Conservation (phyloP, 2,329 filamentous ascomycete species). For the Colletotrichum incanum region DNA sequence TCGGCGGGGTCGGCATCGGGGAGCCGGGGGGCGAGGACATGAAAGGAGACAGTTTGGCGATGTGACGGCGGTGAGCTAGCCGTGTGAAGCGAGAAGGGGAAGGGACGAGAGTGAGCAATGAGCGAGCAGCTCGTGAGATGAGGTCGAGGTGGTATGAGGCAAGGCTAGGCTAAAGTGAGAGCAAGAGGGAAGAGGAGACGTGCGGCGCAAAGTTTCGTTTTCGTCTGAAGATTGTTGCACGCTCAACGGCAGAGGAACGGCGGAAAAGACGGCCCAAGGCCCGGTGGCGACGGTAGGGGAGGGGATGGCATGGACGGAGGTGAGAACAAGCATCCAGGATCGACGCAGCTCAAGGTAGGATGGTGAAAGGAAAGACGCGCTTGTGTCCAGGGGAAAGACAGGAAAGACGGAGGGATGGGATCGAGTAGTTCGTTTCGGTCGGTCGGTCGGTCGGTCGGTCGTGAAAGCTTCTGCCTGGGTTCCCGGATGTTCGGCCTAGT, state of each 20-base stretch:
- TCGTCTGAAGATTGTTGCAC: constrained; percentile 33
- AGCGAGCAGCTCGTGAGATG: constrained; percentile 21
- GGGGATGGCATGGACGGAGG: constrained; percentile 32
- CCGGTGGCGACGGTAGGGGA: constrained; percentile 30
- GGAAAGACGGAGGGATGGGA: constrained; percentile 23
- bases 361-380: neutral
- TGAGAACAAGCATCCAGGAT: constrained; percentile 42
- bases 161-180: neutral
- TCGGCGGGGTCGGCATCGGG: constrained; percentile 41
- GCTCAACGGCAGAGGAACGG: constrained; percentile 18
- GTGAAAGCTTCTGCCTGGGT: neutral
- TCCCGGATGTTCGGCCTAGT: constrained; percentile 5
- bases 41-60: constrained; percentile 28
- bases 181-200: constrained; percentile 26
- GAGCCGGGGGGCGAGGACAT: constrained; percentile 21
- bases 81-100: neutral
- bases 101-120: neutral
- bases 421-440: constrained; percentile 11
- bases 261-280: constrained; percentile 36
- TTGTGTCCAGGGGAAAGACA: neutral
- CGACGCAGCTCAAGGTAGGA: constrained; percentile 7
- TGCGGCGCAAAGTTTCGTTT: constrained; percentile 43
- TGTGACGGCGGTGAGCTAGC: constrained; percentile 1
- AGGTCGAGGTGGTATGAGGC: constrained; percentile 12
- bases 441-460: neutral